phyloP scores from a whole-genome alignment of 495 filamentous ascomycete genomes.

The Pseudevernia furfuracea region DNA sequence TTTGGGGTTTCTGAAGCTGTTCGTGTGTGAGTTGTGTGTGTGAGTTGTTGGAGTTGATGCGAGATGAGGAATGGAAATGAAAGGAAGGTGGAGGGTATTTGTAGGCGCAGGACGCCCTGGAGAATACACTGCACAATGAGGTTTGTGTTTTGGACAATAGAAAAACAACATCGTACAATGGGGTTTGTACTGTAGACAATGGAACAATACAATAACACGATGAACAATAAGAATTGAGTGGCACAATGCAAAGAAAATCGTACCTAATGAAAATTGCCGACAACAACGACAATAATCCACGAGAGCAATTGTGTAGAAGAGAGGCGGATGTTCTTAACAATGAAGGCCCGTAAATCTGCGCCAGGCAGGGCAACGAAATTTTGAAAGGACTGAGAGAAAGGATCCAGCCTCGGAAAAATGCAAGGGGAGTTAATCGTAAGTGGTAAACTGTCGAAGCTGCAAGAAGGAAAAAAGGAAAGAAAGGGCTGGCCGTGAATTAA shows the following conservation, averaged over 20 bases:
- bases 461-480: neutral
- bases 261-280: neutral
- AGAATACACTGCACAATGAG: neutral
- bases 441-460: neutral
- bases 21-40: neutral
- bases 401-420: neutral
- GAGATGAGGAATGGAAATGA: neutral
- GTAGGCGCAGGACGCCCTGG: neutral
- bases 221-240: neutral
- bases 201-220: neutral
- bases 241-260: neutral
- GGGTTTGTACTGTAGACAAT: neutral
- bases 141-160: neutral
- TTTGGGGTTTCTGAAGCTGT: neutral
- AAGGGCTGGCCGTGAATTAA: neutral
- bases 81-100: neutral
- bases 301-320: neutral
- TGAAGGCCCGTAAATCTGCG: neutral
- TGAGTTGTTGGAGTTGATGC: neutral
- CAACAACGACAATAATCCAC: neutral
- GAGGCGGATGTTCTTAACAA: neutral
- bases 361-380: neutral
- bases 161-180: neutral
- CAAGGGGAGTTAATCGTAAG: neutral
- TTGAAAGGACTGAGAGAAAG: neutral